Percentiles rank a stretch among this genome's conserved stretches.
Evolutionary conservation across 2,329 filamentous ascomycete genomes (phyloP).

Genomic region (Curvularia lunata): DNA sequence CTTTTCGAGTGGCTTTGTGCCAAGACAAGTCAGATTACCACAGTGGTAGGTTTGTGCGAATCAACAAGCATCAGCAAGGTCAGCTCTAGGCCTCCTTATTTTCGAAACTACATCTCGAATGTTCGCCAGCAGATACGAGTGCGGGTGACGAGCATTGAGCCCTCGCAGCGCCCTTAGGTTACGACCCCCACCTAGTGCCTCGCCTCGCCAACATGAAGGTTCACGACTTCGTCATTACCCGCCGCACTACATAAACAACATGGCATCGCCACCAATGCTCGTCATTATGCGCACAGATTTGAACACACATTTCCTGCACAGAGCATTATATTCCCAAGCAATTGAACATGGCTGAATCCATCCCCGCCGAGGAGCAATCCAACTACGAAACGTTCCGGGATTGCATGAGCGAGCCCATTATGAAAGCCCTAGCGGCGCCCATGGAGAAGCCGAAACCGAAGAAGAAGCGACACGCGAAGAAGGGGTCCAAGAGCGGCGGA

Average conservation of each 20-base stretch:
- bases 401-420: conserved; percentile 71
- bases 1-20: not conserved
- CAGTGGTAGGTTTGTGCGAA: not conserved
- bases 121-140: conserved; percentile 15
- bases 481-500: conserved; percentile 40
- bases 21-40: not conserved
- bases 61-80: not conserved
- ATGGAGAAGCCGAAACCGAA: conserved; percentile 54
- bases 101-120: conserved; percentile 1
- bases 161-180: conserved; percentile 22
- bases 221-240: conserved; percentile 31
- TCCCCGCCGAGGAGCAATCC: conserved; percentile 47
- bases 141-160: conserved; percentile 12
- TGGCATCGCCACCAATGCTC: conserved; percentile 16
- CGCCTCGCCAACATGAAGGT: conserved; percentile 25
- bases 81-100: not conserved
- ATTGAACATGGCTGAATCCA: conserved; percentile 37
- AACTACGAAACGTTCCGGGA: conserved; percentile 77
- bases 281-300: conserved; percentile 6
- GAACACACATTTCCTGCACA: not conserved
- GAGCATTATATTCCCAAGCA: not conserved
- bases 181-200: conserved; percentile 17
- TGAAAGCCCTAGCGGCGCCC: conserved; percentile 63
- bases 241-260: conserved; percentile 22
- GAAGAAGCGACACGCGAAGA: conserved; percentile 48